These are phyloP conservation scores for Chara braunii DNA, from an alignment of 139 green algal species.

Conservation along the genomic window DNA sequence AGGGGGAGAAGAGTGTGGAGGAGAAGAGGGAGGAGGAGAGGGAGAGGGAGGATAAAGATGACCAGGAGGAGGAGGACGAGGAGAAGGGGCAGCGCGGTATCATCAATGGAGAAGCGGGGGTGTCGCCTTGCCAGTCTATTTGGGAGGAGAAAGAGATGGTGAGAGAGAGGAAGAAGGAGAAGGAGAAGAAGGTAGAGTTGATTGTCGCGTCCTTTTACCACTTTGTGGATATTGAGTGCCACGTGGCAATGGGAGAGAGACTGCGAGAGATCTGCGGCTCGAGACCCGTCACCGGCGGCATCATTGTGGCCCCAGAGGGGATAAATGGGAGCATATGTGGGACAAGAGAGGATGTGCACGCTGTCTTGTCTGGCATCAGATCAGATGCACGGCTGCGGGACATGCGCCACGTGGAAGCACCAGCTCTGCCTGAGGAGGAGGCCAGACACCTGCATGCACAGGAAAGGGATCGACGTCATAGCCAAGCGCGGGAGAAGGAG, in stretches of 20 bases:
- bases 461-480: too few species aligned
- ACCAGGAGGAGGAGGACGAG: too few species aligned
- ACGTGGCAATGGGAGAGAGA: constrained; percentile 3
- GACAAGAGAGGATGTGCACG: constrained; percentile 5
- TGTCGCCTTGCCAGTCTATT: too few species aligned
- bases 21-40: too few species aligned
- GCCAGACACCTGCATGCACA: too few species aligned
- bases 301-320: constrained; percentile 32
- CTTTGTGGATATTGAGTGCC: constrained; percentile 20
- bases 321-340: constrained; percentile 39
- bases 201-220: constrained; percentile 33
- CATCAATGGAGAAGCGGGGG: too few species aligned
- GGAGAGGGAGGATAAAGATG: too few species aligned
- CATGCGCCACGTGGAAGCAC: constrained; percentile 12
- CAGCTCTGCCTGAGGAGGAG: constrained; percentile 18
- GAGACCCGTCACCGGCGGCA: constrained; percentile 23
- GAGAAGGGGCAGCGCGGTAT: too few species aligned
- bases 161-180: too few species aligned
- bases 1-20: too few species aligned
- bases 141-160: too few species aligned
- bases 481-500: too few species aligned
- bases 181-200: constrained; percentile 3
- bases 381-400: constrained; percentile 9
- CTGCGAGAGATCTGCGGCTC: constrained; percentile 5
- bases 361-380: constrained; percentile 5